Evolutionary conservation across 441 rosid genomes (phyloP).

Genomic region (Isatis lusitanica): DNA sequence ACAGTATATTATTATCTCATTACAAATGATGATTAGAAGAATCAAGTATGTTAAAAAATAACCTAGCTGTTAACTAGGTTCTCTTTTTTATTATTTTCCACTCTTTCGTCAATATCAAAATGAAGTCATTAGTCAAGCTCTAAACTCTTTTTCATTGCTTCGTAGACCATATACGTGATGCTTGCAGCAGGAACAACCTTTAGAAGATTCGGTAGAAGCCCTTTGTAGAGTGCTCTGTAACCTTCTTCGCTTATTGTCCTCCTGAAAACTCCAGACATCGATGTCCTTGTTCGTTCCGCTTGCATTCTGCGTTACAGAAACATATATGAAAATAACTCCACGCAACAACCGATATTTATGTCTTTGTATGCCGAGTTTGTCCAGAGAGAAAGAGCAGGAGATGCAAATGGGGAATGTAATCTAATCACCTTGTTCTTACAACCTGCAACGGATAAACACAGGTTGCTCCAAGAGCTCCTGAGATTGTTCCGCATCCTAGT

Average conservation of each 20-base stretch:
- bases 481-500: slow-evolving; percentile 65
- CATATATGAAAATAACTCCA: background rate
- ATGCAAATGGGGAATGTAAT: background rate
- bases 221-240: slow-evolving; percentile 58
- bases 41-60: slow-evolving; percentile 26
- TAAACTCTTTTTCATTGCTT: slow-evolving; percentile 62
- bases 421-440: slow-evolving; percentile 58
- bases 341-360: background rate
- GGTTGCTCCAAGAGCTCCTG: slow-evolving; percentile 71
- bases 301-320: slow-evolving; percentile 50
- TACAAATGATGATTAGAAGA: slow-evolving; percentile 36
- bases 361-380: background rate
- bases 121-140: slow-evolving; percentile 48
- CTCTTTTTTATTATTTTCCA: slow-evolving; percentile 20
- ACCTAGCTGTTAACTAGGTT: slow-evolving; percentile 18
- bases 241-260: slow-evolving; percentile 61
- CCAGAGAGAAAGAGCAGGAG: background rate
- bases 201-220: slow-evolving; percentile 58
- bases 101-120: slow-evolving; percentile 33
- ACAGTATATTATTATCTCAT: background rate
- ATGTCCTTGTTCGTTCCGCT: slow-evolving; percentile 48
- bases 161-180: slow-evolving; percentile 68
- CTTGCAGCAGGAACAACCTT: slow-evolving; percentile 70
- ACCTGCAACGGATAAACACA: slow-evolving; percentile 76
- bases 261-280: slow-evolving; percentile 59